These are phyloP conservation scores for Geotrichum carabidarum DNA, from an alignment of 1,139 yeast genomes.

Conservation along the genomic window DNA sequence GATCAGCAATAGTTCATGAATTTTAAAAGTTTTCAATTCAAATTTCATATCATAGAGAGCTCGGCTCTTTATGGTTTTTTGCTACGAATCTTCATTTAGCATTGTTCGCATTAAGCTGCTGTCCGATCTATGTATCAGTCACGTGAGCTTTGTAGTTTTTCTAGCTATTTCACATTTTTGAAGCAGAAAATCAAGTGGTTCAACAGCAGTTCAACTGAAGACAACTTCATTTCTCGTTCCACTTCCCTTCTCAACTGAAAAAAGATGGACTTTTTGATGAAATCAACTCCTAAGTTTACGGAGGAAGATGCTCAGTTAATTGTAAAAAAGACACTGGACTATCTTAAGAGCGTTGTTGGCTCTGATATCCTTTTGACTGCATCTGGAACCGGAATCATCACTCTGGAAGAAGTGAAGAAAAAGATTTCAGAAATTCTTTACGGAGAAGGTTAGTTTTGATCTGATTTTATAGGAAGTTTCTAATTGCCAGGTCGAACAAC, in stretches of 20 bases:
- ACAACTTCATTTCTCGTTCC: neutral
- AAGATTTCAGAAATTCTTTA: conserved; percentile 22
- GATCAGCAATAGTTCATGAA: too few relatives aligned
- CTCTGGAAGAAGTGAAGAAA: conserved; percentile 21
- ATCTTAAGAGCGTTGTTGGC: conserved; percentile 13
- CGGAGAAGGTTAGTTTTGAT: conserved; percentile 18
- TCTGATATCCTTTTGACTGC: conserved; percentile 24
- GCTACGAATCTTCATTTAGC: too few relatives aligned
- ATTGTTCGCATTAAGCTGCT: too few relatives aligned
- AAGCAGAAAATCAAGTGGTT: neutral
- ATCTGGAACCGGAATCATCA: conserved; percentile 23
- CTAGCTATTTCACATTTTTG: too few relatives aligned
- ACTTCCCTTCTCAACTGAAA: too few relatives aligned
- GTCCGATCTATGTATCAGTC: too few relatives aligned
- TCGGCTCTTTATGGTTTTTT: too few relatives aligned
- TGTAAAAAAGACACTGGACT: conserved; percentile 19
- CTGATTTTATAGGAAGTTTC: neutral
- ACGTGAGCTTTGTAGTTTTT: too few relatives aligned
- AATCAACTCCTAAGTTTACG: conserved; percentile 17
- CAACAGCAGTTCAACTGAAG: neutral
- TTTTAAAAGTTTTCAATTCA: too few relatives aligned
- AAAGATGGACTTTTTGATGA: conserved; percentile 2
- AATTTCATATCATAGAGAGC: too few relatives aligned
- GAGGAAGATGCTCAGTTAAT: conserved; percentile 22
- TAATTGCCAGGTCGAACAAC: conserved; percentile 10